Conservation (phyloP, 179 eudicot species). For the Actinidia arguta region DNA sequence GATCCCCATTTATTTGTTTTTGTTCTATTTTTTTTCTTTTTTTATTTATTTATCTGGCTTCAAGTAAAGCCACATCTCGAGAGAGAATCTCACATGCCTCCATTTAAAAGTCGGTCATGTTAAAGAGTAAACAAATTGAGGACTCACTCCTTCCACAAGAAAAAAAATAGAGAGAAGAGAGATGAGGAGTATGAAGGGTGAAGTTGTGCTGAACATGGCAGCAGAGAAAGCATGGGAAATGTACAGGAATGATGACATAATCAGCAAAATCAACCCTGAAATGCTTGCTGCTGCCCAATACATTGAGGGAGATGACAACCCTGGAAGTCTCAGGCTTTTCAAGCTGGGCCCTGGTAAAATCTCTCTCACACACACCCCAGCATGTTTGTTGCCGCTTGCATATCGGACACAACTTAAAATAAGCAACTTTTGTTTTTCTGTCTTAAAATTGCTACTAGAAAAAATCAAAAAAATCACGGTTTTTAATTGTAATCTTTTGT, state of each 20-base stretch:
- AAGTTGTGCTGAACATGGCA: slow-evolving; percentile 34
- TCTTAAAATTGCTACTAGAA: no score
- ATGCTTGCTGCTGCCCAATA: slow-evolving; percentile 36
- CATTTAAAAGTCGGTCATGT: not conserved
- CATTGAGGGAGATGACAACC: slow-evolving; percentile 40
- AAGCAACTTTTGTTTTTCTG: no score
- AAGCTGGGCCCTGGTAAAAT: slow-evolving; percentile 43
- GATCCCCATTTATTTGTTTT: not conserved
- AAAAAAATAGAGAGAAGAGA: slow-evolving; percentile 6
- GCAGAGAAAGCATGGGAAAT: slow-evolving; percentile 36
- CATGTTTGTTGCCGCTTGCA: no score
- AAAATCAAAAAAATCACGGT: no score
- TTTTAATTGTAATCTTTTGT: no score
- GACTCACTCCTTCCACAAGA: not conserved
- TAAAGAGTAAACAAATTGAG: not conserved
- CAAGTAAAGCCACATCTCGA: not conserved
- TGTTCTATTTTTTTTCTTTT: not conserved
- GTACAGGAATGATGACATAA: slow-evolving; percentile 24
- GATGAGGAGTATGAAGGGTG: slow-evolving; percentile 42
- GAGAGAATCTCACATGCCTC: not conserved
- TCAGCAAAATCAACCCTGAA: slow-evolving; percentile 30
- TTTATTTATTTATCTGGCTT: not conserved
- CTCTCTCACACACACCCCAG: not conserved
- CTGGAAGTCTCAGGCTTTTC: slow-evolving; percentile 43
- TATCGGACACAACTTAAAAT: no score